A percentile compares a stretch with the other conserved stretches of the same genome.
These are phyloP conservation scores for Chlorella sp. DNA, from an alignment of 139 green algal genomes.

Conservation along the genomic window DNA sequence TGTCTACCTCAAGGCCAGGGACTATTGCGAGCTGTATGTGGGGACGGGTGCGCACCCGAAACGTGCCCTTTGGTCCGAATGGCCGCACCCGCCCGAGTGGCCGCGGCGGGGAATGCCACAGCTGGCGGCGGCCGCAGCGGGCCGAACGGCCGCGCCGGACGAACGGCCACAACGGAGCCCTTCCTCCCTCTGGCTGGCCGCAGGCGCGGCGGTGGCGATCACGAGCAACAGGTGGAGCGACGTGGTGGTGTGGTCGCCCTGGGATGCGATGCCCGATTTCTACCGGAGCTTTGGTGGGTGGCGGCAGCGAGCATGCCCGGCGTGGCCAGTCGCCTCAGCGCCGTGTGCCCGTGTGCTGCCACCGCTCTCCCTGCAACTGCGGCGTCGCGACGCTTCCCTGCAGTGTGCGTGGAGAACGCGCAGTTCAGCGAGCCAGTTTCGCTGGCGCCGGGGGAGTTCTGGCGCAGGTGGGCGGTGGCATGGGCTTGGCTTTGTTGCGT, in stretches of 20 bases:
- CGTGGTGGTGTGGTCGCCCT: constrained; percentile 66
- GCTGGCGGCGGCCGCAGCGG: too few relatives aligned
- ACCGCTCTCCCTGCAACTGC: neutral
- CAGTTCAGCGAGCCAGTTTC: constrained; percentile 60
- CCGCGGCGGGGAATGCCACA: too few relatives aligned
- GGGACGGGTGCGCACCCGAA: constrained; percentile 63
- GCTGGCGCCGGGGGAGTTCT: constrained; percentile 65
- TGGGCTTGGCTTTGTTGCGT: too few relatives aligned
- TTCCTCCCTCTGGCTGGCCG: constrained; percentile 1
- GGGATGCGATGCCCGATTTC: constrained; percentile 64
- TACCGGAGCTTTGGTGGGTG: constrained; percentile 45
- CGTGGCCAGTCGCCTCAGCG: neutral
- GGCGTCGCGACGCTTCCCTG: too few relatives aligned
- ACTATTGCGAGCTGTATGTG: constrained; percentile 89
- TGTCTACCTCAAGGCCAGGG: constrained; percentile 84
- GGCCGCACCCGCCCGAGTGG: too few relatives aligned
- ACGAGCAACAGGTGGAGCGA: constrained; percentile 50
- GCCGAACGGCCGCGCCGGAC: too few relatives aligned
- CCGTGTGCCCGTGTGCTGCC: neutral
- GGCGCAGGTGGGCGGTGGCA: too few relatives aligned
- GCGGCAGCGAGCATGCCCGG: neutral
- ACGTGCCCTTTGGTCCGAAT: too few relatives aligned
- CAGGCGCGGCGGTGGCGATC: constrained; percentile 62
- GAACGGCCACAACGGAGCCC: too few relatives aligned
- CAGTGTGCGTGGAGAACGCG: constrained; percentile 87